Evolutionary conservation across 176 grass and related monocot species (phyloP), one percentile per base, ranked within the genome.

Genomic region (Elaeis guineensis): DNA sequence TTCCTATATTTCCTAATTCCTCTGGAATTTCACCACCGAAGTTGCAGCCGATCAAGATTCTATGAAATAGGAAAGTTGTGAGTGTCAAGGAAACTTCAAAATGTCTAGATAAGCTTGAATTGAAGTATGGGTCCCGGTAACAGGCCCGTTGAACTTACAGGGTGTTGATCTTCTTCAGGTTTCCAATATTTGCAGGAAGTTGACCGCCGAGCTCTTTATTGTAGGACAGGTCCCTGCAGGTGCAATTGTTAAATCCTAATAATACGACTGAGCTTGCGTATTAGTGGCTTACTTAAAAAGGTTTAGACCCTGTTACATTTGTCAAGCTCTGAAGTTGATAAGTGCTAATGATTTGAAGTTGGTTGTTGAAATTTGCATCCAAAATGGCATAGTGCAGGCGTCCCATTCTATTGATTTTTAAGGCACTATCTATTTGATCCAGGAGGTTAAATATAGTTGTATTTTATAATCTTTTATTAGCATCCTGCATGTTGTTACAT

Each of bases 31-130:
- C 70, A 35, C 93, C 87, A 58, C 66, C 83, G 54, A 97, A 91
- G 74, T 52, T 89, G 85, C 93, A 97, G 6, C 87, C 84, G 4
- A 74, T 63, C 17, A 97, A 67, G 75, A 91, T 91, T 76, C 93
- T 97, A 50, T 69, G 16, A 58, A 64, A 79, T n/a, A 0, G 65
- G 15, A 44, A 44, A 44, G 35, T 44, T 2, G 35, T 14, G 35
- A 44, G 2, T 2, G 35, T 44, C 35, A 44, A 44, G 35, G 35
- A 44, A 44, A 44, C 9, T 44, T 44, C 35, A 44, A 44, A 44
- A 44, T 44, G 9, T 9, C 35, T 44, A 0, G 35, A 44, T 19
- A 57, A 19, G 32, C 22, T 51, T 48, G 48, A 26, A 58, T 9
- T n/a, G 28, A 49, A 58, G 1, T 55, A 20, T 44, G 12, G 35